Percentiles rank a stretch among this genome's conserved stretches.
Conservation (phyloP, 495 filamentous ascomycete genomes). For the Hypoxylon rickii region DNA sequence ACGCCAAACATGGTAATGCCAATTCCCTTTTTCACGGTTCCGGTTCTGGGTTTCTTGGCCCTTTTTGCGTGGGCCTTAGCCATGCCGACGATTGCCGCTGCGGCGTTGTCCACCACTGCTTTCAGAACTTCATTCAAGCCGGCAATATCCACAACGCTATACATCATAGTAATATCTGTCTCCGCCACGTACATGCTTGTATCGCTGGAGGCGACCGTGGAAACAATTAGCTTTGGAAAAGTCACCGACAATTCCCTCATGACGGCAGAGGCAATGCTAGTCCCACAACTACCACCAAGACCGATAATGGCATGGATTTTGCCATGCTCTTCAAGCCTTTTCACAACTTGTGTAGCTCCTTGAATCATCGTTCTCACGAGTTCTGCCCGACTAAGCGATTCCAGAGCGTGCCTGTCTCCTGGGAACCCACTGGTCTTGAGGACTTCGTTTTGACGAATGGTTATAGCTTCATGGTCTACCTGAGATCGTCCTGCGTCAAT, state of each 20-base stretch:
- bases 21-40: constrained; percentile 47
- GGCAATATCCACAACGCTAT: constrained; percentile 70
- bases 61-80: constrained; percentile 49
- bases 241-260: constrained; percentile 66
- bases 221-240: constrained; percentile 71
- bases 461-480: constrained; percentile 50
- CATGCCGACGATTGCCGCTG: constrained; percentile 61
- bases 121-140: constrained; percentile 63
- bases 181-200: constrained; percentile 63
- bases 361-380: constrained; percentile 56
- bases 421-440: constrained; percentile 27
- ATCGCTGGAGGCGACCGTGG: constrained; percentile 68
- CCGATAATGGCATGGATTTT: constrained; percentile 60
- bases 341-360: constrained; percentile 43
- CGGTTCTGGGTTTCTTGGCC: not conserved
- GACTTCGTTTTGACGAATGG: constrained; percentile 49
- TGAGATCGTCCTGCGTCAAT: constrained; percentile 60
- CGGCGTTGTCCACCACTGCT: constrained; percentile 63
- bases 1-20: constrained; percentile 78
- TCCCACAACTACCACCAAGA: constrained; percentile 63
- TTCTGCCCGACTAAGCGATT: constrained; percentile 49
- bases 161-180: constrained; percentile 71
- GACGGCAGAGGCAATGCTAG: constrained; percentile 56
- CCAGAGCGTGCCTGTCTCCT: constrained; percentile 13
- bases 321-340: constrained; percentile 36